Percentiles rank a stretch among this genome's conserved stretches.
phyloP scores from a whole-genome alignment of 441 rosid genomes.

The Populus hybrid region DNA sequence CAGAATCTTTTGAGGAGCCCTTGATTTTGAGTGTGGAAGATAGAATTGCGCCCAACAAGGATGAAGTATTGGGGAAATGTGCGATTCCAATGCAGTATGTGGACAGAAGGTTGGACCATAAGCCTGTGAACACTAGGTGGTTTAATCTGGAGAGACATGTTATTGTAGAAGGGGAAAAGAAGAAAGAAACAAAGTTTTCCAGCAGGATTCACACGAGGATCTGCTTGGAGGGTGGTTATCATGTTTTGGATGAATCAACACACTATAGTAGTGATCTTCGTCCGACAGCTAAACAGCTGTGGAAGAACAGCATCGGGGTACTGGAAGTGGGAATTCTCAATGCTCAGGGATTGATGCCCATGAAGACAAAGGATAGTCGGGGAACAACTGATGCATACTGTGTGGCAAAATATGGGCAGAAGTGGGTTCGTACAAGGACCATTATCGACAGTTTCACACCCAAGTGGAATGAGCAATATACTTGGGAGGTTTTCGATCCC shows the following conservation, averaged over 20 bases:
- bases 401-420: conserved; percentile 93
- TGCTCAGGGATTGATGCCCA: conserved; percentile 83
- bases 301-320: conserved; percentile 88
- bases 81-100: conserved; percentile 50
- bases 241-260: conserved; percentile 91
- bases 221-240: conserved; percentile 96
- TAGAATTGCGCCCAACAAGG: conserved; percentile 84
- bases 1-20: conserved; percentile 91
- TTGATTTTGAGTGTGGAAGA: conserved; percentile 82
- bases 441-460: conserved; percentile 69
- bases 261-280: conserved; percentile 95
- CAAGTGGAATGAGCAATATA: conserved; percentile 43
- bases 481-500: conserved; percentile 97
- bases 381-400: conserved; percentile 96
- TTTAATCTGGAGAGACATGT: conserved; percentile 75
- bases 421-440: conserved; percentile 92
- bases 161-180: conserved; percentile 67
- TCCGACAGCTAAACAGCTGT: conserved; percentile 88
- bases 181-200: conserved; percentile 78
- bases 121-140: conserved; percentile 73
- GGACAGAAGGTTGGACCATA: conserved; percentile 80
- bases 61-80: conserved; percentile 78
- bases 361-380: conserved; percentile 88
- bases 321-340: conserved; percentile 77
- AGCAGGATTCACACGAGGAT: conserved; percentile 89